Conservation (phyloP, 441 rosid genomes). For the Pelargonium australe region DNA sequence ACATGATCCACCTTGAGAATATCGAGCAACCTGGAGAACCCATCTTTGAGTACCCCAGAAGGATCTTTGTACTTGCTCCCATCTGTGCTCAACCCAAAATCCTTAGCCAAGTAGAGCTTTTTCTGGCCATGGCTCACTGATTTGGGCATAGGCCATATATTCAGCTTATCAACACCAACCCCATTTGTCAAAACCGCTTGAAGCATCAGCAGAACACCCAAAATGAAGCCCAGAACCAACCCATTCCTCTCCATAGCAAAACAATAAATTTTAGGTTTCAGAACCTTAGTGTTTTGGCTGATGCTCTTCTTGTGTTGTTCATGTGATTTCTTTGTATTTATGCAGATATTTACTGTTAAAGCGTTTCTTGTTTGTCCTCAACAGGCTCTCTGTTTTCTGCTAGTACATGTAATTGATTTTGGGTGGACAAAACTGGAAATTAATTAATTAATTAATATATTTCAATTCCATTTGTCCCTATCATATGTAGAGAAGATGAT, state of each 20-base stretch:
- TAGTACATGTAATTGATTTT: too few relatives aligned
- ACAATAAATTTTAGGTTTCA: too few relatives aligned
- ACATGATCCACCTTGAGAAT: conserved; percentile 36
- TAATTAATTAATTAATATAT: too few relatives aligned
- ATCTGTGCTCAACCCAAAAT: conserved; percentile 34
- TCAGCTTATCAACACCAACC: conserved; percentile 14
- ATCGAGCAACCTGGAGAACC: conserved; percentile 43
- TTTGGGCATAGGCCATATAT: conserved; percentile 62
- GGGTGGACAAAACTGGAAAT: too few relatives aligned
- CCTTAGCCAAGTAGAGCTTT: conserved; percentile 26
- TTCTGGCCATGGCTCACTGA: conserved; percentile 35
- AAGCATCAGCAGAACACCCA: conserved; percentile 6
- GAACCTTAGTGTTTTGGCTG: too few relatives aligned
- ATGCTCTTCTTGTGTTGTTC: too few relatives aligned
- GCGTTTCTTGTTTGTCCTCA: too few relatives aligned
- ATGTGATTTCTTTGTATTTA: too few relatives aligned
- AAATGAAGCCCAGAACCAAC: neutral
- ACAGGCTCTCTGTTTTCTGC: too few relatives aligned
- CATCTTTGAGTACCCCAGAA: conserved; percentile 45
- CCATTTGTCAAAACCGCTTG: neutral
- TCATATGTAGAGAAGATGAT: too few relatives aligned
- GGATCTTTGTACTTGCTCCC: conserved; percentile 36
- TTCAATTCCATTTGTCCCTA: too few relatives aligned
- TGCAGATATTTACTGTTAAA: too few relatives aligned
- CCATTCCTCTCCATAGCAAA: neutral